These are phyloP conservation scores for Discostella pseudostelligera DNA, from an alignment of 108 stramenopile genomes.

Conservation along the genomic window DNA sequence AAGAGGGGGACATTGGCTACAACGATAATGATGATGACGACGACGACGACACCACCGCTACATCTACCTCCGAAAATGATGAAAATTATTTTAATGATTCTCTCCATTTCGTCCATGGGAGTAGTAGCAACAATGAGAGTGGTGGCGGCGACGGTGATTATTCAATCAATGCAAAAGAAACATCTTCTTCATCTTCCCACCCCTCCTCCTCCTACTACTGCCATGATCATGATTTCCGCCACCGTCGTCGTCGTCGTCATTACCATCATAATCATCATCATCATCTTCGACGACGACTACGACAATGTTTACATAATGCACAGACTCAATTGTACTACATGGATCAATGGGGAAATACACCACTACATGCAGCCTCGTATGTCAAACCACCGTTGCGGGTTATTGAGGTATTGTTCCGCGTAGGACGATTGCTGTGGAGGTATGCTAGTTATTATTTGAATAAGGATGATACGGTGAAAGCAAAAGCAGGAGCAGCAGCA, in stretches of 20 bases:
- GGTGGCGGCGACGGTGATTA: neutral
- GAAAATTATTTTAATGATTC: conserved; percentile 20
- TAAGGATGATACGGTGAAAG: neutral
- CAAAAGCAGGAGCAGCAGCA: neutral
- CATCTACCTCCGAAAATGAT: neutral
- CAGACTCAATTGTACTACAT: conserved; percentile 15
- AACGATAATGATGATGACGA: neutral
- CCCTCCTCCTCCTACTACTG: neutral
- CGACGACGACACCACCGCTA: neutral
- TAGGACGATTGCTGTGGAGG: conserved; percentile 18
- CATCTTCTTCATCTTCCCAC: neutral
- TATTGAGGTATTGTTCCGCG: conserved; percentile 20
- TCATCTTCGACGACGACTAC: neutral
- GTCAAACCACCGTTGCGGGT: conserved; percentile 25
- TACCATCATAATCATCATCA: neutral
- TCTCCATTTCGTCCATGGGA: neutral
- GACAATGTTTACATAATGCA: neutral
- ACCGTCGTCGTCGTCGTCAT: neutral
- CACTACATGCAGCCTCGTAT: conserved; percentile 35
- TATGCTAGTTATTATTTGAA: neutral
- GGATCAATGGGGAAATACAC: conserved; percentile 44
- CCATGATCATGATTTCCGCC: neutral
- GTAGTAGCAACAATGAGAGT: no score
- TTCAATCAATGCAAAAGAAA: neutral
- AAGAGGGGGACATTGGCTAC: neutral